Evolutionary conservation across 164 flowering plant genomes (phyloP).

Genomic region (Aristolochia californica): DNA sequence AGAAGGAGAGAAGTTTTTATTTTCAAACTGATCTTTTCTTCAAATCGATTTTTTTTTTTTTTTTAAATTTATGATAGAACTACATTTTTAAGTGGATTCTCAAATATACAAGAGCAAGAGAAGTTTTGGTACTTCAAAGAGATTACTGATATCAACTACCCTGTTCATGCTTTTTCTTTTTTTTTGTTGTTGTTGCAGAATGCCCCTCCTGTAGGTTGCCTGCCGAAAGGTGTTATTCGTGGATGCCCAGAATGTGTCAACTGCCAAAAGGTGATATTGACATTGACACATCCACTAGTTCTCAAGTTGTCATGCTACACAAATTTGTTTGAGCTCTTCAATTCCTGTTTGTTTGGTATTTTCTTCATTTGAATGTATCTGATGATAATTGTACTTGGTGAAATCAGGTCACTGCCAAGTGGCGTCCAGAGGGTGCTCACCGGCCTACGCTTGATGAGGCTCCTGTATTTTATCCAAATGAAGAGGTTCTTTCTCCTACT

Average conservation of each 20-base stretch:
- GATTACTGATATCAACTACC: too few species aligned
- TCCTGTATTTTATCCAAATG: slow-evolving; percentile 88
- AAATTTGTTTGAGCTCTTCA: too few species aligned
- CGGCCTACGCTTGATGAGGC: slow-evolving; percentile 75
- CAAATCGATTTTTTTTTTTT: too few species aligned
- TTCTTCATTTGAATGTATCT: neutral
- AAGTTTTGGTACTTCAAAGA: too few species aligned
- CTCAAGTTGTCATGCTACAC: too few species aligned
- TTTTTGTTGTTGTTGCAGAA: slow-evolving; percentile 25
- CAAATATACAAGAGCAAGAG: too few species aligned
- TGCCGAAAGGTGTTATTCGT: slow-evolving; percentile 80
- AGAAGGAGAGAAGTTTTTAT: too few species aligned
- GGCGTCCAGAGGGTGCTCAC: slow-evolving; percentile 66
- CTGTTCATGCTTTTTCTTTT: neutral
- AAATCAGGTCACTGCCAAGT: slow-evolving; percentile 72
- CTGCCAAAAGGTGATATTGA: slow-evolving; percentile 72
- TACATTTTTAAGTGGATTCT: too few species aligned
- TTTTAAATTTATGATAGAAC: too few species aligned
- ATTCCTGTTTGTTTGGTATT: too few species aligned
- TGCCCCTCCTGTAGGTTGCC: slow-evolving; percentile 19
- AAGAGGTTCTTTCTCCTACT: slow-evolving; percentile 46
- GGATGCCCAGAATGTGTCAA: slow-evolving; percentile 68
- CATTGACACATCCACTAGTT: neutral
- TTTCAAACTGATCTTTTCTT: too few species aligned
- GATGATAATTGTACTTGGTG: slow-evolving; percentile 6